These are phyloP conservation scores for Bathelium albidoporum DNA, from an alignment of 495 filamentous ascomycete genomes.

Conservation along the genomic window DNA sequence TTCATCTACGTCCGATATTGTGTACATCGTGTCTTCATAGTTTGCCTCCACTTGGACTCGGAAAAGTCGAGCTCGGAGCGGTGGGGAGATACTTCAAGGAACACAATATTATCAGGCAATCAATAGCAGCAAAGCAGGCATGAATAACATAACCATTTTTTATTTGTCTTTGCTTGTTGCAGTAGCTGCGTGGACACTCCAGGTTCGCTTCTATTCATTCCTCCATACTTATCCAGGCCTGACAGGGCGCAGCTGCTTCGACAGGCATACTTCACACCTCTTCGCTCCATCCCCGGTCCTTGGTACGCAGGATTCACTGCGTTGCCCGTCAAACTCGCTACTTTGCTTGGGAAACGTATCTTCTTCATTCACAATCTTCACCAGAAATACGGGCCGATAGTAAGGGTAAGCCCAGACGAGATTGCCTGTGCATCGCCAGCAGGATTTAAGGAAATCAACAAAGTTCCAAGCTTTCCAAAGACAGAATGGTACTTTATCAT, in stretches of 20 bases:
- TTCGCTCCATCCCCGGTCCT: conserved; percentile 15
- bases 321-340: conserved; percentile 12
- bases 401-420: conserved; percentile 12
- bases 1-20: too few relatives aligned
- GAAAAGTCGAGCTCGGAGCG: background rate
- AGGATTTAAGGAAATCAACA: conserved; percentile 13
- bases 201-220: background rate
- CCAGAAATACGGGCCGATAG: conserved; percentile 12
- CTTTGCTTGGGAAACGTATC: conserved; percentile 13
- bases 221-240: background rate
- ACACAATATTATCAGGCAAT: too few relatives aligned
- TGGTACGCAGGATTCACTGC: conserved; percentile 12
- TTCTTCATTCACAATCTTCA: conserved; percentile 13
- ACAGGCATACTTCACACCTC: background rate
- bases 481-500: conserved; percentile 11
- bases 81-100: too few relatives aligned
- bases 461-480: conserved; percentile 14
- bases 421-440: conserved; percentile 4
- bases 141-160: background rate
- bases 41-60: too few relatives aligned
- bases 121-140: too few relatives aligned
- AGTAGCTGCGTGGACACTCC: background rate
- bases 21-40: too few relatives aligned
- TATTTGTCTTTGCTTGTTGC: background rate
- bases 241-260: background rate